Evolutionary conservation across 176 grass and related monocot genomes (phyloP), one percentile per base, ranked within the genome.

Genomic region (Elymus sibiricus): DNA sequence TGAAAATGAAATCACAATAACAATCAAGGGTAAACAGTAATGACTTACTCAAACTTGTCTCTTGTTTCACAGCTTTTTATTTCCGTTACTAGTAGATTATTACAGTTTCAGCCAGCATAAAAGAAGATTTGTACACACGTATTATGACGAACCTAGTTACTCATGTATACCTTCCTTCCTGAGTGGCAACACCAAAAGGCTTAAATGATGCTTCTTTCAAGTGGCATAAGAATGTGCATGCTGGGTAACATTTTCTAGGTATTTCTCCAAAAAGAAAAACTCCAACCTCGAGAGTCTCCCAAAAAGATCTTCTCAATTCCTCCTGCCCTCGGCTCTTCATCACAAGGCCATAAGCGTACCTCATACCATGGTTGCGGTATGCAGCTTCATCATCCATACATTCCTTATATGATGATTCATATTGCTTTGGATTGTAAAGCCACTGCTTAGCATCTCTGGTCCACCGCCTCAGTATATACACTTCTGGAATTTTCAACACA

Each of bases 401-500:
- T 87, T 91, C 91, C 78, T 75, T 84, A 71, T 87, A 88, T 42
- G 81, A 87, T 49, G 87, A 68, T 85, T 91, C 94, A 82, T 87
- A 87, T 60, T 87, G 88, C 83, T 91, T 89, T 64, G 82, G 88
- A 72, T 76, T 93, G 66, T 89, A 91, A 88, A 82, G 77, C 82
- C 89, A 83, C 78, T 93, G 91, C 82, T 88, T 96, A 5, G 91
- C 91, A 89, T 86, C 89, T 78, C 93, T 96, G 8, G 87, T 91
- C 94, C 94, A 96, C 72, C 94, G 72, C 62, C 91, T 93, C 53
- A 93, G 73, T 81, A 96, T 88, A 85, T 93, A 89, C 8, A 26
- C 89, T 84, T 93, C 83, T 15, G 91, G 91, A 82, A 95, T 86
- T 74, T 85, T 86, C 69, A 80, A 80, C 44, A 67, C 69, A 89